A percentile compares a stretch with the other conserved stretches of the same genome.
phyloP scores from a whole-genome alignment of 257 asterid genomes.

The Plantago ovata region DNA sequence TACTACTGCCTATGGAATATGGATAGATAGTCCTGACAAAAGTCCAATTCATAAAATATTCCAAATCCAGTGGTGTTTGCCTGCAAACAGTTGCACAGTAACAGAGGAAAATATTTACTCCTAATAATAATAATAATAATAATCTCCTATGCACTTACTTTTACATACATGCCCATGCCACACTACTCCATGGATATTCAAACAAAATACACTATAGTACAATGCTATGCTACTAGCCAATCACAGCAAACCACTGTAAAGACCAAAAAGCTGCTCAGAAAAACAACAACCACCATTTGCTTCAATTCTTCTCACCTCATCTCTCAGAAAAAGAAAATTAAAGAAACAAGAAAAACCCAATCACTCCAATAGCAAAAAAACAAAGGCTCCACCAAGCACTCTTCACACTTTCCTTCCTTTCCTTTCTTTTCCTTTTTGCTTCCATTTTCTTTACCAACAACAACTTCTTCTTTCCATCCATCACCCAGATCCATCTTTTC shows the following conservation, averaged over 20 bases:
- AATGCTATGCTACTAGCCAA: too few species aligned
- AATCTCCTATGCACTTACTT: conserved; percentile 7
- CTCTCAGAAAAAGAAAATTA: too few species aligned
- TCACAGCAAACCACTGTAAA: conserved; percentile 2
- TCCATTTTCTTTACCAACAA: conserved; percentile 25
- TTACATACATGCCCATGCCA: conserved; percentile 14
- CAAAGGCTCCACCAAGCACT: conserved; percentile 35
- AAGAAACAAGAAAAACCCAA: conserved; percentile 9
- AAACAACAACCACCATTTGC: background rate
- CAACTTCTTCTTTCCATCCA: conserved; percentile 23
- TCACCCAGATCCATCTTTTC: conserved; percentile 31
- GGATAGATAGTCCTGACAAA: conserved; percentile 14
- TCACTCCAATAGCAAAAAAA: conserved; percentile 20
- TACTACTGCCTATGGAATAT: too few species aligned
- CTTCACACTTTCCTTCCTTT: conserved; percentile 10
- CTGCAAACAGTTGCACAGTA: conserved; percentile 31
- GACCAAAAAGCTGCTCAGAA: conserved; percentile 10
- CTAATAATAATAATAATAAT: too few species aligned
- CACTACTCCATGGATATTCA: conserved; percentile 10
- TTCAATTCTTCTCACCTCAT: too few species aligned
- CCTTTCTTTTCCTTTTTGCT: conserved; percentile 2
- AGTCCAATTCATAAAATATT: conserved; percentile 34
- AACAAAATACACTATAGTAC: too few species aligned
- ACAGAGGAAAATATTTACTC: conserved; percentile 25
- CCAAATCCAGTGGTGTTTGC: conserved; percentile 38